Conservation (phyloP, 371 early-diverging fungal genomes). For the Mortierella sp. region DNA sequence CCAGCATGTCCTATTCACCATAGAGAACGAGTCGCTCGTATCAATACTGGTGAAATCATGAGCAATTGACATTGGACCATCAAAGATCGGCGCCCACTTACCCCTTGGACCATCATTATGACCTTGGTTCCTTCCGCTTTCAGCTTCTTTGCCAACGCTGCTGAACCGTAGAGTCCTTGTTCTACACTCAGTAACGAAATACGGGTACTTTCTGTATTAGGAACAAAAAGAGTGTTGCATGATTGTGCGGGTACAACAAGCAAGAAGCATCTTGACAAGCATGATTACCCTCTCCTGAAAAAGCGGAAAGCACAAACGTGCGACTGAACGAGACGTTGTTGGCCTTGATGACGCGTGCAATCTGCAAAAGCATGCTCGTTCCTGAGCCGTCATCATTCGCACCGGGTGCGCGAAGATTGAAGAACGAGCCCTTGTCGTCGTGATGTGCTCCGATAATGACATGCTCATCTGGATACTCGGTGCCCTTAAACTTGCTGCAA, state of each 20-base stretch:
- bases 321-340: constrained; percentile 44
- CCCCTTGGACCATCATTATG: constrained; percentile 55
- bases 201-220: too few relatives aligned
- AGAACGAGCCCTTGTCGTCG: constrained; percentile 51
- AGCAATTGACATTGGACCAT: too few relatives aligned
- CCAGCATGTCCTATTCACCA: constrained; percentile 52
- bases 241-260: too few relatives aligned
- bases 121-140: constrained; percentile 27
- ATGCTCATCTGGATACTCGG: constrained; percentile 49
- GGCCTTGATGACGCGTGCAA: constrained; percentile 34
- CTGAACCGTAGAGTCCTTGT: constrained; percentile 56
- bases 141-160: constrained; percentile 49
- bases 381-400: constrained; percentile 56
- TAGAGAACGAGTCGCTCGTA: not conserved
- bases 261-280: too few relatives aligned
- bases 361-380: constrained; percentile 47
- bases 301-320: constrained; percentile 52
- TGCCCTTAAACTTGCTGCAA: constrained; percentile 51
- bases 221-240: too few relatives aligned
- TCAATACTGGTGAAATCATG: not conserved
- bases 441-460: constrained; percentile 57
- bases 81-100: constrained; percentile 12
- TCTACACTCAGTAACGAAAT: constrained; percentile 14
- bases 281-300: constrained; percentile 53
- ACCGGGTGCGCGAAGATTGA: constrained; percentile 55